A percentile compares a stretch with the other conserved stretches of the same genome.
Conservation (phyloP, 257 asterid genomes). For the Linaria vulgaris region DNA sequence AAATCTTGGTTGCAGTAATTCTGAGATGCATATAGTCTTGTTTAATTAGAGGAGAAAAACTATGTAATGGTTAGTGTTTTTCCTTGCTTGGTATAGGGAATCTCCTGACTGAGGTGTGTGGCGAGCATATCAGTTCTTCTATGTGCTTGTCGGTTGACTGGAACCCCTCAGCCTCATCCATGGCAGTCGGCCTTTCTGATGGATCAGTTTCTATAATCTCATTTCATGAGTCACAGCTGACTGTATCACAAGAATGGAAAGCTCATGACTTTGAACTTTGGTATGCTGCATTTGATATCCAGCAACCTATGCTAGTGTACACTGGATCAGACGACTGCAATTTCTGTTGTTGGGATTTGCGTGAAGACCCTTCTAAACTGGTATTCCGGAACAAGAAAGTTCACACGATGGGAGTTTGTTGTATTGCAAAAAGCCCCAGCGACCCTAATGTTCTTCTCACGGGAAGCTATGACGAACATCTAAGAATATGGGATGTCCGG, state of each 20-base stretch:
- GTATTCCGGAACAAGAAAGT: conserved; percentile 66
- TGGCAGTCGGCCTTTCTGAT: conserved; percentile 79
- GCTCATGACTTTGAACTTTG: conserved; percentile 89
- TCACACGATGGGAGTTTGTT: conserved; percentile 85
- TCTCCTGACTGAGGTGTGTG: conserved; percentile 45
- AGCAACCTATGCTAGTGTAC: conserved; percentile 73
- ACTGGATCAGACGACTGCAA: conserved; percentile 95
- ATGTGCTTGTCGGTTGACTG: conserved; percentile 94
- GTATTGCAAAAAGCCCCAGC: conserved; percentile 69
- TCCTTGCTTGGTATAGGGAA: conserved; percentile 42
- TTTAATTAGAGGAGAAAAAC: neutral
- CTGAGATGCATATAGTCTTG: no score
- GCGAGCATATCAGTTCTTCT: conserved; percentile 64
- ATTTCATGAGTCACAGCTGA: conserved; percentile 48
- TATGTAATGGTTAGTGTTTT: conserved; percentile 16
- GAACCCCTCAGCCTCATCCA: conserved; percentile 66
- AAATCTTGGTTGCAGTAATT: neutral
- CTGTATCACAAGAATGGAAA: conserved; percentile 61
- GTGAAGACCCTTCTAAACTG: conserved; percentile 52
- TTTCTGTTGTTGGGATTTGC: conserved; percentile 87
- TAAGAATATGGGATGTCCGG: conserved; percentile 86
- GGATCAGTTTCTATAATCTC: conserved; percentile 80
- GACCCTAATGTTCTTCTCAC: conserved; percentile 67
- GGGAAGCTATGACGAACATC: conserved; percentile 80
- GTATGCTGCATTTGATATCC: conserved; percentile 81